Evolutionary conservation across 306 rosid genomes (phyloP).

Genomic region (Lathyrus tuberosus): DNA sequence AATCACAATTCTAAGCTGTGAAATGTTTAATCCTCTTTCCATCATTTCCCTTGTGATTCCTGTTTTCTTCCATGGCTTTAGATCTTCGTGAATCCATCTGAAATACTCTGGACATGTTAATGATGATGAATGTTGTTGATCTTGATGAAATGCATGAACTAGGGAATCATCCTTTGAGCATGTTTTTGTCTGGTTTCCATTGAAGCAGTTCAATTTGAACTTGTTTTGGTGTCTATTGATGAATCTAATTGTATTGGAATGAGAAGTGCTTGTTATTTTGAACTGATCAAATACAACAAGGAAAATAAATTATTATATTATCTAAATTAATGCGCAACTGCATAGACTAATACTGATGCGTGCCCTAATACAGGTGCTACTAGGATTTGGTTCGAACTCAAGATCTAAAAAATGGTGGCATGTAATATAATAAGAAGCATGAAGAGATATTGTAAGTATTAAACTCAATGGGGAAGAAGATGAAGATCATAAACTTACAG

Average conservation of each 20-base stretch:
- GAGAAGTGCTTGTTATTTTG: neutral
- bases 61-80: constrained; percentile 48
- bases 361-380: no score
- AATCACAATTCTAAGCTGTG: constrained; percentile 48
- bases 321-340: neutral
- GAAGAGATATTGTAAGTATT: neutral
- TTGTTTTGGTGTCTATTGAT: neutral
- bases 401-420: neutral
- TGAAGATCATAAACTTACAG: neutral
- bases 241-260: constrained; percentile 9
- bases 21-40: constrained; percentile 35
- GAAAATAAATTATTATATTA: neutral
- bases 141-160: neutral
- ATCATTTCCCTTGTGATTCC: constrained; percentile 55
- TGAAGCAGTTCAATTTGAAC: constrained; percentile 5
- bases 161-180: neutral
- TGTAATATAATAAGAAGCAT: neutral
- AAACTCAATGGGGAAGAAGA: neutral
- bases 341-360: no score
- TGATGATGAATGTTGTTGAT: neutral
- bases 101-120: constrained; percentile 49
- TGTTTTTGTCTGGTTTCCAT: constrained; percentile 17
- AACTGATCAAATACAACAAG: constrained; percentile 30
- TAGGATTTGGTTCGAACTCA: no score
- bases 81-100: constrained; percentile 61